These are phyloP conservation scores for Diaporthe velutina DNA, from an alignment of 2,329 filamentous ascomycete genomes.

Conservation along the genomic window DNA sequence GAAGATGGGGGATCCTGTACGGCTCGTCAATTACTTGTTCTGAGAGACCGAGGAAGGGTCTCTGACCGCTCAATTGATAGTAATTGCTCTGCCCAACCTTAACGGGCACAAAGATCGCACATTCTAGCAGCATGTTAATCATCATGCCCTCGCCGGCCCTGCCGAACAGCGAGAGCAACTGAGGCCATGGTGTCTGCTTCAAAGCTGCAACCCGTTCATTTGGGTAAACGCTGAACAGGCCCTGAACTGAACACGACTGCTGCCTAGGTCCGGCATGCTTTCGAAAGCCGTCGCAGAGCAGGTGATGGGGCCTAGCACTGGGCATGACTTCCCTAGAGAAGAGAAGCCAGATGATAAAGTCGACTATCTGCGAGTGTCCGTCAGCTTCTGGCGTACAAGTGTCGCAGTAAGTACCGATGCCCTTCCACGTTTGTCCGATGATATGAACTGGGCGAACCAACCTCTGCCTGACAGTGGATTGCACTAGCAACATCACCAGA, in stretches of 20 bases:
- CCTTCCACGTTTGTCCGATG: neutral
- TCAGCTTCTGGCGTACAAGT: conserved; percentile 19
- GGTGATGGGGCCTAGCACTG: conserved; percentile 72
- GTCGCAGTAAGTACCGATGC: neutral
- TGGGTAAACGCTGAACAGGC: conserved; percentile 71
- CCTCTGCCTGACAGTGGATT: conserved; percentile 73
- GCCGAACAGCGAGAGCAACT: conserved; percentile 80
- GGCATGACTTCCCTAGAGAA: conserved; percentile 70
- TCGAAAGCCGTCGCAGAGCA: conserved; percentile 88
- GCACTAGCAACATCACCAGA: conserved; percentile 59
- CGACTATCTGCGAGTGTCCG: conserved; percentile 71
- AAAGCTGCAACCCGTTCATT: conserved; percentile 80
- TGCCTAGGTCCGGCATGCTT: conserved; percentile 52
- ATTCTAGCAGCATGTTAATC: conserved; percentile 81
- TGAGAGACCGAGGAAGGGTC: neutral
- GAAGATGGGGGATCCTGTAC: conserved; percentile 35
- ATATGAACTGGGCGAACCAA: conserved; percentile 51
- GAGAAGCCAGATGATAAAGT: conserved; percentile 82
- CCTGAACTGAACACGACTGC: conserved; percentile 66
- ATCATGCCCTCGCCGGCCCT: conserved; percentile 82
- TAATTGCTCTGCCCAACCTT: conserved; percentile 73
- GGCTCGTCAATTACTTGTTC: conserved; percentile 38
- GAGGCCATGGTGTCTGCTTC: conserved; percentile 80
- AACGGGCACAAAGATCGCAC: conserved; percentile 79
- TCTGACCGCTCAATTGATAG: conserved; percentile 82